A percentile compares a stretch with the other conserved stretches of the same genome.
These are phyloP conservation scores for Pisolithus thermaeus DNA, from an alignment of 1,284 basidiomycete genomes.

Conservation along the genomic window DNA sequence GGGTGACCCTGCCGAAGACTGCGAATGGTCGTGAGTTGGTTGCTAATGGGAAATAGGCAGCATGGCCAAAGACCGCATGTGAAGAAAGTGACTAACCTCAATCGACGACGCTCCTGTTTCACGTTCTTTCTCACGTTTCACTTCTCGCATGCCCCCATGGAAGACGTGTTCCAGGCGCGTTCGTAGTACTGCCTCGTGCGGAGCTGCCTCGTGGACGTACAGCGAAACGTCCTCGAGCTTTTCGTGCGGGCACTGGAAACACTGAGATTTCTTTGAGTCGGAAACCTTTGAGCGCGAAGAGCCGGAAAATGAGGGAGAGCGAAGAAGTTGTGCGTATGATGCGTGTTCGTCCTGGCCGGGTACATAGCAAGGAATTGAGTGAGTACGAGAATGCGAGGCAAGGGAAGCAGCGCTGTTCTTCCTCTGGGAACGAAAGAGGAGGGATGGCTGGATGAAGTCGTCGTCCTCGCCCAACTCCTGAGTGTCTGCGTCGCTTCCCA, in stretches of 20 bases:
- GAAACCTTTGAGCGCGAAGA: slow-evolving; percentile 23
- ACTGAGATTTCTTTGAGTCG: slow-evolving; percentile 7
- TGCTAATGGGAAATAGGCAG: background rate
- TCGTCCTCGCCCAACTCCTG: slow-evolving; percentile 22
- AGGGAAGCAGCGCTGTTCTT: slow-evolving; percentile 17
- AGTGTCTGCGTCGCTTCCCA: slow-evolving; percentile 24
- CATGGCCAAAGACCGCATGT: background rate
- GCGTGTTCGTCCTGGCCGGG: slow-evolving; percentile 23
- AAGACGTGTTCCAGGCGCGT: slow-evolving; percentile 50
- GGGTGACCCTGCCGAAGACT: slow-evolving; percentile 23
- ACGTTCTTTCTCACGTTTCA: slow-evolving; percentile 18
- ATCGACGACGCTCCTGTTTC: slow-evolving; percentile 5
- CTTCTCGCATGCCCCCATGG: slow-evolving; percentile 27
- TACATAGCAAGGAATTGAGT: slow-evolving; percentile 15
- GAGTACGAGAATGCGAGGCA: slow-evolving; percentile 1
- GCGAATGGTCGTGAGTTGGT: slow-evolving; percentile 2
- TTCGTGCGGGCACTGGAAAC: slow-evolving; percentile 13
- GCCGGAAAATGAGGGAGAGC: slow-evolving; percentile 25
- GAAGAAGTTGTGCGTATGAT: slow-evolving; percentile 25
- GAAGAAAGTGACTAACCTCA: slow-evolving; percentile 22
- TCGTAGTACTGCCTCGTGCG: slow-evolving; percentile 52
- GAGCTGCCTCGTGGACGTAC: slow-evolving; percentile 31
- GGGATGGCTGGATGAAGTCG: slow-evolving; percentile 24
- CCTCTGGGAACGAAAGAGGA: slow-evolving; percentile 17
- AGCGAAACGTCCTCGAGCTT: slow-evolving; percentile 15